Conservation (phyloP, 495 filamentous ascomycete genomes). For the Friedmanniomyces simplex region DNA sequence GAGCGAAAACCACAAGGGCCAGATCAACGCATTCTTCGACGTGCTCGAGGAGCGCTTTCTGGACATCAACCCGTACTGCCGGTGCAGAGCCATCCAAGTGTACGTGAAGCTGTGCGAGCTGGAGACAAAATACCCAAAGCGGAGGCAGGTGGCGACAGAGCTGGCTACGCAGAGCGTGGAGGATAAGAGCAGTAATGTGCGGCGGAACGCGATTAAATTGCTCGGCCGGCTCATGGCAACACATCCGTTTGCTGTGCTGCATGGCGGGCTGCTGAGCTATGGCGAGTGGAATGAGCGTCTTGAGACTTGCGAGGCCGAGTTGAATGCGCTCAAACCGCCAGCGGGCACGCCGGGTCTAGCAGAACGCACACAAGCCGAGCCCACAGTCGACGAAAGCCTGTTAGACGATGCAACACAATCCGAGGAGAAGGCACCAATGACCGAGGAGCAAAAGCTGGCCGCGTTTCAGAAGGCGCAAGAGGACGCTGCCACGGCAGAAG, state of each 20-base stretch:
- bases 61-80: slow-evolving; percentile 93
- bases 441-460: slow-evolving; percentile 48
- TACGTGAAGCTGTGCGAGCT: slow-evolving; percentile 85
- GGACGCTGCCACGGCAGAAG: slow-evolving; percentile 62
- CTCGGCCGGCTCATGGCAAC: slow-evolving; percentile 78
- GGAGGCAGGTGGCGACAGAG: slow-evolving; percentile 74
- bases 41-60: slow-evolving; percentile 92
- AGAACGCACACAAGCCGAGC: slow-evolving; percentile 44
- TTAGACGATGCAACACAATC: slow-evolving; percentile 76
- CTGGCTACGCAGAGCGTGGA: slow-evolving; percentile 79
- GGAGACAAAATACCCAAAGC: slow-evolving; percentile 88
- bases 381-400: slow-evolving; percentile 61
- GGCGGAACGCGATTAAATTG: slow-evolving; percentile 89
- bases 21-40: slow-evolving; percentile 94
- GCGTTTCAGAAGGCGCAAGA: slow-evolving; percentile 60
- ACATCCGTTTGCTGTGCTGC: slow-evolving; percentile 85
- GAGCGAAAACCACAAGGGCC: slow-evolving; percentile 80
- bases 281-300: slow-evolving; percentile 77
- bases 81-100: slow-evolving; percentile 84
- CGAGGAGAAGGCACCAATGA: slow-evolving; percentile 51
- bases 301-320: slow-evolving; percentile 67
- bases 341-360: slow-evolving; percentile 66
- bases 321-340: slow-evolving; percentile 71
- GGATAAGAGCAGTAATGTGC: slow-evolving; percentile 96
- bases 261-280: slow-evolving; percentile 72